A percentile compares a stretch with the other conserved stretches of the same genome.
Conservation (phyloP, 2,329 filamentous ascomycete genomes). For the Phaeosphaeriaceae sp. region DNA sequence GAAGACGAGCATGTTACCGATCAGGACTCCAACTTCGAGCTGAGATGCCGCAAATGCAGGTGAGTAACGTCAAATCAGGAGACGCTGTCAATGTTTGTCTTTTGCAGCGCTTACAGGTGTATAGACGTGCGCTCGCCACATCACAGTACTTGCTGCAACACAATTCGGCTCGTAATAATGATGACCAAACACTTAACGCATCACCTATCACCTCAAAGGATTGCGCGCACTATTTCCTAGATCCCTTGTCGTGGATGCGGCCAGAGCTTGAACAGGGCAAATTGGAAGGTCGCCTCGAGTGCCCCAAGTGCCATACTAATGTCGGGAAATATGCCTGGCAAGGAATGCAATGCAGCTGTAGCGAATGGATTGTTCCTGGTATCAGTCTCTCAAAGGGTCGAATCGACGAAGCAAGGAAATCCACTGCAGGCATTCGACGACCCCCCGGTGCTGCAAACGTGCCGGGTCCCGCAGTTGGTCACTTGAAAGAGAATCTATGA, state of each 20-base stretch:
- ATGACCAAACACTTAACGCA: slow-evolving; percentile 18
- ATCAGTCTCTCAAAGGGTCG: slow-evolving; percentile 84
- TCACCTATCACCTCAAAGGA: slow-evolving; percentile 33
- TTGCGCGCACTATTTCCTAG: slow-evolving; percentile 89
- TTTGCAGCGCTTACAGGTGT: slow-evolving; percentile 34
- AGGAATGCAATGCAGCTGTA: slow-evolving; percentile 90
- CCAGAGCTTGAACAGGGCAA: slow-evolving; percentile 80
- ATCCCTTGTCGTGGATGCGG: slow-evolving; percentile 95
- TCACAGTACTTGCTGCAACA: slow-evolving; percentile 74
- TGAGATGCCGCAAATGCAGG: slow-evolving; percentile 92
- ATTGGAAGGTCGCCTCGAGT: slow-evolving; percentile 83
- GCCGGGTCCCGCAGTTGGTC: neutral
- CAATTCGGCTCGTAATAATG: slow-evolving; percentile 42
- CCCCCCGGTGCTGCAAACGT: slow-evolving; percentile 34
- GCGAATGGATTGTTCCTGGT: slow-evolving; percentile 87
- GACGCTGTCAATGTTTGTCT: slow-evolving; percentile 12
- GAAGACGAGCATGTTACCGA: slow-evolving; percentile 68
- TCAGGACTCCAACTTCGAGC: slow-evolving; percentile 59
- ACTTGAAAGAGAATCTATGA: slow-evolving; percentile 3
- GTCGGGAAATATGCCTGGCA: slow-evolving; percentile 97
- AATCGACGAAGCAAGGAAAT: slow-evolving; percentile 71
- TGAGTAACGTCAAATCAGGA: slow-evolving; percentile 48
- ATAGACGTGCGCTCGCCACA: slow-evolving; percentile 66
- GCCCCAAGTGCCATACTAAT: slow-evolving; percentile 83
- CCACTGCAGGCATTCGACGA: slow-evolving; percentile 40